Conservation (phyloP, 768 basidiomycete species). For the Hygrophorus pudorinus region DNA sequence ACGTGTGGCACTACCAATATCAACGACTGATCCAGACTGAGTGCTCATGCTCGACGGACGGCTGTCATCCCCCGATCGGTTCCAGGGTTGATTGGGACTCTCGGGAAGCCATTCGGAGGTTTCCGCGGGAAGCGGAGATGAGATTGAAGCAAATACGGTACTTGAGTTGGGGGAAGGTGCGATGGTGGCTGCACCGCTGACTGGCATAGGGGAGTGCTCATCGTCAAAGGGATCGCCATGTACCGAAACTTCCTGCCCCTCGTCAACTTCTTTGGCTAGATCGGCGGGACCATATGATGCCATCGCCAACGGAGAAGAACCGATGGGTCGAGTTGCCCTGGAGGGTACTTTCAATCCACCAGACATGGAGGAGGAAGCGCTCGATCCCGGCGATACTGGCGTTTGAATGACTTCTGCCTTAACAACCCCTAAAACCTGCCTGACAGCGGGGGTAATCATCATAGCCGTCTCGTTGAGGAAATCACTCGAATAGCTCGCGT, state of each 20-base stretch:
- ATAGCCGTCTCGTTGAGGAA: slow-evolving; percentile 73
- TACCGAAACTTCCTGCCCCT: slow-evolving; percentile 30
- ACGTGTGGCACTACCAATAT: slow-evolving; percentile 56
- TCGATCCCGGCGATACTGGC: slow-evolving; percentile 29
- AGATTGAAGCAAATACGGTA: slow-evolving; percentile 27
- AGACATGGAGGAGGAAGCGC: slow-evolving; percentile 17
- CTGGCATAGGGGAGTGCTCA: slow-evolving; percentile 33
- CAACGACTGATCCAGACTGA: slow-evolving; percentile 47
- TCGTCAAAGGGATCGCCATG: slow-evolving; percentile 55
- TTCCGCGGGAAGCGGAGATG: slow-evolving; percentile 17
- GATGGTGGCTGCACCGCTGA: slow-evolving; percentile 27
- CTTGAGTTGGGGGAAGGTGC: slow-evolving; percentile 21
- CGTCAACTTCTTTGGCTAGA: slow-evolving; percentile 45
- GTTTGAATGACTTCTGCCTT: slow-evolving; percentile 74
- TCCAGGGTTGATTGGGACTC: slow-evolving; percentile 32
- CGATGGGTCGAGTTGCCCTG: slow-evolving; percentile 30
- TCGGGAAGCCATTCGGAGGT: slow-evolving; percentile 29
- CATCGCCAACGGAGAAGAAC: slow-evolving; percentile 59
- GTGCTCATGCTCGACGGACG: slow-evolving; percentile 56
- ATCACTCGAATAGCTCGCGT: slow-evolving; percentile 68
- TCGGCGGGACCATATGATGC: slow-evolving; percentile 67
- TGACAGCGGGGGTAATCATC: slow-evolving; percentile 65
- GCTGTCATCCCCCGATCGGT: slow-evolving; percentile 25
- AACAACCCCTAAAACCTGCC: slow-evolving; percentile 66
- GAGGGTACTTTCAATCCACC: slow-evolving; percentile 34